Evolutionary conservation across 1,284 basidiomycete genomes (phyloP), one percentile per base, ranked within the genome.

Genomic region (Gymnopus androsaceus): DNA sequence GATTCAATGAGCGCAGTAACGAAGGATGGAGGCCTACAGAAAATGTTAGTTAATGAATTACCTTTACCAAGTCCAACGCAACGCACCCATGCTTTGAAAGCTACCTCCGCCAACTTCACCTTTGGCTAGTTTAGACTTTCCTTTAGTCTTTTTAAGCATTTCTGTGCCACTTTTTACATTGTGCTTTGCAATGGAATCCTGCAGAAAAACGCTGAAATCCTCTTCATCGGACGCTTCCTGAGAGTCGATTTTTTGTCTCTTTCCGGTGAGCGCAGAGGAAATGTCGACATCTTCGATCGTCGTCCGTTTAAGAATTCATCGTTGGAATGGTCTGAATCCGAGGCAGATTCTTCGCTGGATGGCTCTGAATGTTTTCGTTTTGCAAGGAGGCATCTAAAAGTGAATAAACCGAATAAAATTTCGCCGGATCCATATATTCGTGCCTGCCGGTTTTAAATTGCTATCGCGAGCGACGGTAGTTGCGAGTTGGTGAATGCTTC

Each of bases 31-130:
- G 80, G 51, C 92, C 94, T 94, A 15, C 33, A 41, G 7, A 41
- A 48, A 21, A 28, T 51, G 15, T 57, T 40, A 41, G 9, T n/a
- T n/a, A n/a, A n/a, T n/a, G n/a, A 21, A 2, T 41, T 41, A 41
- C 6, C 25, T 31, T 44, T 41, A 31, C 27, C 54, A 51, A 48
- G 19, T 41, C 44, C 28, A 48, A 17, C 5, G 23, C 25, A 34
- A 78, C 83, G 46, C 58, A 90, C 90, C 90, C 90, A 93, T 92
- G 81, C 85, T 89, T 69, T 92, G 90, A 60, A 93, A 93, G 61
- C 90, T 92, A 25, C 90, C 90, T 40, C 90, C 90, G 46, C 90
- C 90, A 15, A 90, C 76, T 67, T 91, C 88, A 15, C 85, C 85
- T 66, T 88, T 90, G 1, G 71, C 69, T 17, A 88, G 69, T 63